Conservation (phyloP, 352 stramenopile genomes). For the Pythium angustatum region DNA sequence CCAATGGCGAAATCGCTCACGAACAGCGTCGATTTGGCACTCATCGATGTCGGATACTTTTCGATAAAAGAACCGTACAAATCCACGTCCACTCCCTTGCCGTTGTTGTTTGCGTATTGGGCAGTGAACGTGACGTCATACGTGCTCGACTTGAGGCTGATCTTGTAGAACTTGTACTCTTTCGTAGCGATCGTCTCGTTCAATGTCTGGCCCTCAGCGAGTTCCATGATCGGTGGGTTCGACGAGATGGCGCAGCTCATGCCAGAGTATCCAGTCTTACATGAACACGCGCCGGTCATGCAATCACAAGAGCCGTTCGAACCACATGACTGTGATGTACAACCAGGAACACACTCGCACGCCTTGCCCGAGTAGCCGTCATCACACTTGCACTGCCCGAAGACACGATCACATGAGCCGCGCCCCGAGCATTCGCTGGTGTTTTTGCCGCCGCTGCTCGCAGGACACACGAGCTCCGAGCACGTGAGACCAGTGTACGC, state of each 20-base stretch:
- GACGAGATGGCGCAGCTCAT: conserved; percentile 31
- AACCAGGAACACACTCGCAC: conserved; percentile 75
- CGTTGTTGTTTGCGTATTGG: conserved; percentile 30
- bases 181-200: conserved; percentile 43
- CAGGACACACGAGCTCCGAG: conserved; percentile 57
- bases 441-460: conserved; percentile 38
- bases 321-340: conserved; percentile 42
- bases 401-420: conserved; percentile 50
- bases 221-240: conserved; percentile 28
- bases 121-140: conserved; percentile 72
- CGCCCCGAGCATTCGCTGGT: conserved; percentile 63
- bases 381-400: conserved; percentile 48
- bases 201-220: conserved; percentile 34
- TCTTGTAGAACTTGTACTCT: conserved; percentile 73
- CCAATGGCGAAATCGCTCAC: conserved; percentile 47
- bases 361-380: conserved; percentile 61
- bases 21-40: conserved; percentile 47
- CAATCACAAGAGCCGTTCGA: conserved; percentile 58
- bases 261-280: conserved; percentile 45
- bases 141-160: conserved; percentile 56
- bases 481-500: conserved; percentile 62
- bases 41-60: conserved; percentile 51
- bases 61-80: conserved; percentile 79
- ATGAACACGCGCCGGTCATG: conserved; percentile 63
- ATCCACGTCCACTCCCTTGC: conserved; percentile 47